Base-by-base conservation (phyloP, 2,329 filamentous ascomycete genomes). In the Neofusicoccum kwambonambiense region DNA sequence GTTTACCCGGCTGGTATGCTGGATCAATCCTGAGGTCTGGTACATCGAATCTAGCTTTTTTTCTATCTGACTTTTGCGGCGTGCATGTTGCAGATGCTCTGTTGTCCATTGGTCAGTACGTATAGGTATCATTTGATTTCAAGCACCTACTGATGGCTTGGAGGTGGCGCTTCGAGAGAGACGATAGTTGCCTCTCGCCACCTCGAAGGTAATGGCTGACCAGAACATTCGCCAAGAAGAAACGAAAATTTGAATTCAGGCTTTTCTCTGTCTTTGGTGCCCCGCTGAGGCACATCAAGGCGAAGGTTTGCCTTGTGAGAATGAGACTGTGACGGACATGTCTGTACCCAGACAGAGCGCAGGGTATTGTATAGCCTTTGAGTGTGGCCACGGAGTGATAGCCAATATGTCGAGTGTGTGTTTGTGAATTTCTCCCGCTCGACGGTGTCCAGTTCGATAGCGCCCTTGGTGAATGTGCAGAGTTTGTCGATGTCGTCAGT, bases 401-500 rank as follows among this genome's bases (percentile, higher is more conserved):
- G 45, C 66, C 66, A 68, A 56, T 65, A 66, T 35, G 17, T 34
- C 11, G 62, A 66, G 22, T 66, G 61, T 2, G 58, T 6, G 7
- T n/a, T 19, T 13, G 54, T 58, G 35, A 54, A 63, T 37, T 50
- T 65, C n/a, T 68, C 65, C 2, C 31, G 35, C 1, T 54, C 37
- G 15, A 66, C 31, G 7, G 62, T 51, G 34, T 68, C 65, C 3
- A 68, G 65, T 15, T 66, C 39, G 8, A 62, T 47, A 9, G 62
- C 65, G 13, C 65, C 47, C 9, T 49, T 34, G 15, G 63, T 66
- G 15, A 68, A 39, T 31, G 54, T 67, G 5, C 45, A 65, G 2
- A 68, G 49, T 31, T 62, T 65, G 27, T 67, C 63, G 19, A 68
- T 68, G 15, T 68, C 63, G n/a, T 51, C n/a, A 39, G 64, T 64